Conservation (phyloP, 169 alveolate genomes). For the Theileria luwenshuni region DNA sequence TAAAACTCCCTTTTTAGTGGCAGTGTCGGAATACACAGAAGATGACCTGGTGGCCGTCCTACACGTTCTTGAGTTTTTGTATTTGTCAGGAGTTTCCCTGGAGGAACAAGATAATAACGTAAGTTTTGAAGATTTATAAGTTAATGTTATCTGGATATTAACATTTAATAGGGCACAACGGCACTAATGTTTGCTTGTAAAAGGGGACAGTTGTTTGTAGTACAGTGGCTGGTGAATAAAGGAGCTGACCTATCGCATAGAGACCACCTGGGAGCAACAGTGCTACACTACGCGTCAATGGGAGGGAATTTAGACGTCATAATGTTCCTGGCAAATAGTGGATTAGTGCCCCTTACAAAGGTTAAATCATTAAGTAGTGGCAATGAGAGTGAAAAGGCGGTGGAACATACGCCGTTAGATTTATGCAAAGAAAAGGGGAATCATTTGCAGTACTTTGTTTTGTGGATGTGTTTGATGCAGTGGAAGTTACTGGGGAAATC, state of each 20-base stretch:
- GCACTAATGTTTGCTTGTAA: constrained; percentile 85
- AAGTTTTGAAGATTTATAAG: not conserved
- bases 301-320: constrained; percentile 67
- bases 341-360: constrained; percentile 40
- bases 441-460: constrained; percentile 26
- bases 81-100: constrained; percentile 84
- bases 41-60: constrained; percentile 77
- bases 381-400: constrained; percentile 19
- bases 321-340: constrained; percentile 61
- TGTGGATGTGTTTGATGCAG: constrained; percentile 59
- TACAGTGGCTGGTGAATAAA: constrained; percentile 87
- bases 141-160: too few relatives aligned
- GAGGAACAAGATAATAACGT: constrained; percentile 86
- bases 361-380: constrained; percentile 38
- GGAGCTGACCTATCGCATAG: constrained; percentile 84
- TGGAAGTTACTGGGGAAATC: constrained; percentile 40
- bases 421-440: constrained; percentile 51
- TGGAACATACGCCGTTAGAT: constrained; percentile 56
- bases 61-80: constrained; percentile 82
- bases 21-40: constrained; percentile 83
- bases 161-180: constrained; percentile 81
- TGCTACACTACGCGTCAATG: constrained; percentile 74
- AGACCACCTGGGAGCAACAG: constrained; percentile 76
- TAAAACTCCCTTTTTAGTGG: constrained; percentile 80
- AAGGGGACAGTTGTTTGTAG: constrained; percentile 80